Evolutionary conservation across 2,329 filamentous ascomycete genomes (phyloP).

Genomic region (Sclerotinia trifoliorum): DNA sequence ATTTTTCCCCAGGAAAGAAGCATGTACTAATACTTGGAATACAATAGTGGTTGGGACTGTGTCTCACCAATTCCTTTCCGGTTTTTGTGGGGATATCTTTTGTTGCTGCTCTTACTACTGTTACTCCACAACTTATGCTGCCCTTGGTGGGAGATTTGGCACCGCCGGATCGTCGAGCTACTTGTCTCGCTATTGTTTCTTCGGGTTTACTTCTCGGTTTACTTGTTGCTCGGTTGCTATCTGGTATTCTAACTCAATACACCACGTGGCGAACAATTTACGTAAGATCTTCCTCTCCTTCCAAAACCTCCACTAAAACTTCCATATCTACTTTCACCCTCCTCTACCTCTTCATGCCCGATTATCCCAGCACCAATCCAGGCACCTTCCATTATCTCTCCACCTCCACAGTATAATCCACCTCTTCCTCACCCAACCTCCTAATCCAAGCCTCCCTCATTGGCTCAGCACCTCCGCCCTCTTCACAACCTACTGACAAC

Average conservation of each 20-base stretch:
- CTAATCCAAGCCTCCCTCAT: slow-evolving; percentile 69
- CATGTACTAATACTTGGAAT: slow-evolving; percentile 11
- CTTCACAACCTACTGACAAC: slow-evolving; percentile 72
- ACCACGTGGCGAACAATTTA: slow-evolving; percentile 75
- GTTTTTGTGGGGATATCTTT: slow-evolving; percentile 71
- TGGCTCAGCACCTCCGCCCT: slow-evolving; percentile 57
- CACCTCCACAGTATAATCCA: slow-evolving; percentile 64
- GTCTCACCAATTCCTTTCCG: slow-evolving; percentile 62
- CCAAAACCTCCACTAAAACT: slow-evolving; percentile 39
- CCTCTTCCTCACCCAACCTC: slow-evolving; percentile 63
- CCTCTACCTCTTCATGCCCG: slow-evolving; percentile 73
- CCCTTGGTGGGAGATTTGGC: slow-evolving; percentile 78
- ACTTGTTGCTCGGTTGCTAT: slow-evolving; percentile 71
- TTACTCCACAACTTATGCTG: slow-evolving; percentile 78
- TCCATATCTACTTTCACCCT: slow-evolving; percentile 65
- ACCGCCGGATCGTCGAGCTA: slow-evolving; percentile 64
- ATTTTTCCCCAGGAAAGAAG: not conserved
- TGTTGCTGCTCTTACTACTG: slow-evolving; percentile 72
- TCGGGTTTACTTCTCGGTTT: slow-evolving; percentile 75
- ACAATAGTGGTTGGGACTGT: slow-evolving; percentile 64
- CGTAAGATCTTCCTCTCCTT: slow-evolving; percentile 24
- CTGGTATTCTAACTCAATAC: slow-evolving; percentile 72
- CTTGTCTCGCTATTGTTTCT: slow-evolving; percentile 70
- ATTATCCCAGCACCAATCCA: slow-evolving; percentile 74
- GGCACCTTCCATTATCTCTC: slow-evolving; percentile 61